Percentiles rank a stretch among this genome's conserved stretches.
These are phyloP conservation scores for Cladosporium cucumerinum DNA, from an alignment of 2,329 filamentous ascomycete genomes.

Conservation along the genomic window DNA sequence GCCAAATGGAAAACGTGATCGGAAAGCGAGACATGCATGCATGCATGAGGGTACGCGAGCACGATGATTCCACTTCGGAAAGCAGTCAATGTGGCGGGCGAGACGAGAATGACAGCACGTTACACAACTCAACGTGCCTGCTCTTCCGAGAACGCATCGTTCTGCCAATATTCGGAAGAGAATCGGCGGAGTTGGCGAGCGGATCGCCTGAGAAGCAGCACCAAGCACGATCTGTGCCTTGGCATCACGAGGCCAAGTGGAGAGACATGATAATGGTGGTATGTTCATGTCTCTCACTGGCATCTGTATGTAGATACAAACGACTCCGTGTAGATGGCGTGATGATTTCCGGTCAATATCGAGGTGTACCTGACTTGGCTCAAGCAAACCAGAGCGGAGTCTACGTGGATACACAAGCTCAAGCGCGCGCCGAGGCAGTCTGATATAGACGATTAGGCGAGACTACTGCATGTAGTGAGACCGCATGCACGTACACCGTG, in stretches of 20 bases:
- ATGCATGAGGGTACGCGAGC: background rate
- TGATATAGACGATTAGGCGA: background rate
- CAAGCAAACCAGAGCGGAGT: background rate
- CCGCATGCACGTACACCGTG: background rate
- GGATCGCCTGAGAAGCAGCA: background rate
- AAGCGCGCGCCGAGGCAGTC: background rate
- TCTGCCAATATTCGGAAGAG: background rate
- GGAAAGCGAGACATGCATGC: constrained; percentile 1
- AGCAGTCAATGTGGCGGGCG: background rate
- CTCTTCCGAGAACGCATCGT: background rate
- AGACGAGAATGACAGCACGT: background rate
- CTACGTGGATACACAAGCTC: background rate
- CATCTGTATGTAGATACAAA: background rate
- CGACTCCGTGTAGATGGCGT: background rate
- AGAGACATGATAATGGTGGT: background rate
- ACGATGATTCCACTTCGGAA: background rate
- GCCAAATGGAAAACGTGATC: background rate
- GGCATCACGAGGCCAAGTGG: background rate
- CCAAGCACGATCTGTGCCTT: background rate
- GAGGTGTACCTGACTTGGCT: background rate
- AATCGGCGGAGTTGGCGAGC: background rate
- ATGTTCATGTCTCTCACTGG: background rate
- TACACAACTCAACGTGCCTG: background rate
- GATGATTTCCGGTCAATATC: background rate
- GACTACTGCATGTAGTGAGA: background rate